Evolutionary conservation across 2,329 filamentous ascomycete species (phyloP).

Genomic region (Pestalotiopsis sp.): DNA sequence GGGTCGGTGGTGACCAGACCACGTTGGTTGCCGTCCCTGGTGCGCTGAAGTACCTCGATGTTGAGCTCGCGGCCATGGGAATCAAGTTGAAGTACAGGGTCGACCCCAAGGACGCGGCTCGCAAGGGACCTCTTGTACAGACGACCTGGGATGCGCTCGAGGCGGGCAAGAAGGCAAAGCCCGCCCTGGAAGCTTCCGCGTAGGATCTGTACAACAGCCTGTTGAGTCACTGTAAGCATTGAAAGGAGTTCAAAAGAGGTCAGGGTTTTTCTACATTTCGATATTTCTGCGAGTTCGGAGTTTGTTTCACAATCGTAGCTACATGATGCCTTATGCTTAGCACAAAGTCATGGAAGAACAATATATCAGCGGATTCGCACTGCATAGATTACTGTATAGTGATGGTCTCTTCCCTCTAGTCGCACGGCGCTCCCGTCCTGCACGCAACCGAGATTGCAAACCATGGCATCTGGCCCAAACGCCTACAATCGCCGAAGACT

Average conservation of each 20-base stretch:
- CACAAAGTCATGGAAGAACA: not conserved
- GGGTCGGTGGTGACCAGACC: constrained; percentile 87
- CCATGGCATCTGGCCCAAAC: not conserved
- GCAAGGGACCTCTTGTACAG: constrained; percentile 52
- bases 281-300: not conserved
- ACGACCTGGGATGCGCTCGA: constrained; percentile 35
- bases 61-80: constrained; percentile 95
- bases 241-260: constrained; percentile 10
- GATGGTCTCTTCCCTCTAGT: not conserved
- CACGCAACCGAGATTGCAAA: not conserved
- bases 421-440: not conserved
- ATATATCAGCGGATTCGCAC: not conserved
- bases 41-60: constrained; percentile 90
- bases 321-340: not conserved
- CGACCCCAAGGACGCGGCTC: constrained; percentile 66
- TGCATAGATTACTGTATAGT: not conserved
- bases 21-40: constrained; percentile 91
- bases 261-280: not conserved
- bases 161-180: constrained; percentile 25
- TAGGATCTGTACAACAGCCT: not conserved
- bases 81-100: constrained; percentile 85
- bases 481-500: not conserved
- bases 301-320: not conserved
- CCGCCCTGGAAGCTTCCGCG: constrained; percentile 25
- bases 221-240: constrained; percentile 1